phyloP scores from a whole-genome alignment of 2,329 filamentous ascomycete genomes.

The Pseudofabraea citricarpa region DNA sequence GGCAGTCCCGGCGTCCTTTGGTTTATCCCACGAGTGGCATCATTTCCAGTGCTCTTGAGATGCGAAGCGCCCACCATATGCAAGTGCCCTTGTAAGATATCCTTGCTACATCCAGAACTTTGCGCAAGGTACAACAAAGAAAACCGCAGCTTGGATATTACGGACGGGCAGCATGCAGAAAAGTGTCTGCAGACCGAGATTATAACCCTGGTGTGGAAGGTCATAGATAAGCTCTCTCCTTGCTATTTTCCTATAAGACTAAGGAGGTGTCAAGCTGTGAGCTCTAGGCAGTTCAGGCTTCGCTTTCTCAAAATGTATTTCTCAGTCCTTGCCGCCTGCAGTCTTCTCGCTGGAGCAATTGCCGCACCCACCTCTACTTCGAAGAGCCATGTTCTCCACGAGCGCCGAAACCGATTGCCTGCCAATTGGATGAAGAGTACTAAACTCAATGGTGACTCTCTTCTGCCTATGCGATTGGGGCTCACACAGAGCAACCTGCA shows the following conservation, averaged over 20 bases:
- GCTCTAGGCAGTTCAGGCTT: not conserved
- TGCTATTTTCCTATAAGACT: not conserved
- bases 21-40: too few relatives aligned
- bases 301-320: constrained; percentile 2
- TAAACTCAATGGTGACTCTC: constrained; percentile 5
- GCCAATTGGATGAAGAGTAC: not conserved
- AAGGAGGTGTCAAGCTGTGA: too few relatives aligned
- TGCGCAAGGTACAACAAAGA: not conserved
- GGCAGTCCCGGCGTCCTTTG: too few relatives aligned
- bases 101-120: too few relatives aligned
- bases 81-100: too few relatives aligned
- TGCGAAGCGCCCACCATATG: too few relatives aligned
- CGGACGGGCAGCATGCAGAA: not conserved
- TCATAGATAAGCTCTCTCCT: not conserved
- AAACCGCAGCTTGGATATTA: not conserved
- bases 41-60: too few relatives aligned
- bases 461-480: constrained; percentile 29
- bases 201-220: not conserved
- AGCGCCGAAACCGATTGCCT: constrained; percentile 2
- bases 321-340: not conserved
- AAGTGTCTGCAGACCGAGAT: not conserved
- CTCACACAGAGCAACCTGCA: constrained; percentile 40
- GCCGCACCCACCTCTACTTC: not conserved
- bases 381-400: constrained; percentile 7
- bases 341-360: constrained; percentile 1